A percentile compares a stretch with the other conserved stretches of the same genome.
Evolutionary conservation across 306 rosid genomes (phyloP).

Genomic region (barrel medic (Medicago truncatula)): MtrunA17r5.0-ANR NC_053043.1:15234501-15235000

Average conservation of each 20-base stretch:
- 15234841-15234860: slow-evolving; percentile 61
- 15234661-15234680: slow-evolving; percentile 61
- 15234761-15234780: slow-evolving; percentile 58
- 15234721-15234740: slow-evolving; percentile 56
- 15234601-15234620: slow-evolving; percentile 52
- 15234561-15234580: slow-evolving; percentile 53
- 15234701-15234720: slow-evolving; percentile 64
- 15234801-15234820: slow-evolving; percentile 63
- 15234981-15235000: slow-evolving; percentile 59
- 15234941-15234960: slow-evolving; percentile 68
- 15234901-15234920: slow-evolving; percentile 57
- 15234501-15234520: neutral
- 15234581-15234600: slow-evolving; percentile 57
- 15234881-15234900: slow-evolving; percentile 65
- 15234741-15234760: slow-evolving; percentile 54
- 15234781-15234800: slow-evolving; percentile 62
- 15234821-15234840: slow-evolving; percentile 60
- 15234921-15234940: slow-evolving; percentile 62
- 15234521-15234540: slow-evolving; percentile 57
- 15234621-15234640: slow-evolving; percentile 54
- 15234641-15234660: slow-evolving; percentile 63
- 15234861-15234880: slow-evolving; percentile 58
- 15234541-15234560: slow-evolving; percentile 56
- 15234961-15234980: slow-evolving; percentile 63
- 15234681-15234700: slow-evolving; percentile 59